Base-by-base conservation (phyloP, 768 basidiomycete species). In the Collybia sordida region DNA sequence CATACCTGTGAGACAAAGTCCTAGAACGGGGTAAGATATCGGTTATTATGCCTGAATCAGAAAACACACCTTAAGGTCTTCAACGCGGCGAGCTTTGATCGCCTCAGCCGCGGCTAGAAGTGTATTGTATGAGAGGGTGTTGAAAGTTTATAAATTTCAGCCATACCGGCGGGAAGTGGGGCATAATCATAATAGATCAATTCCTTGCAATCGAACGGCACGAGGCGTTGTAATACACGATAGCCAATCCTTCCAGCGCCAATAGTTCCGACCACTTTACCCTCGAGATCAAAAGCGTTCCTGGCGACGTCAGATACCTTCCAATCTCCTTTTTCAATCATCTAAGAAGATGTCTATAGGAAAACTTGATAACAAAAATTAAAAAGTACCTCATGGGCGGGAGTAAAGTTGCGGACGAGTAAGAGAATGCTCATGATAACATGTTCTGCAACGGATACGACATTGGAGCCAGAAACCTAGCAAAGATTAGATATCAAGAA, bases 201-300 rank as follows among this genome's bases (percentile, higher is more conserved):
- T 63, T 95, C 90, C 68, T 93, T 93, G 79, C 81, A 83, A 72
- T 93, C 79, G 73, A 97, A 96, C 4, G 90, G 88, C 24, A 80
- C 59, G 37, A 93, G 73, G 50, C 90, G 84, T 65, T 91, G 85
- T 42, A 93, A 75, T 22, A 92, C 90, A 62, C 90, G 84, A 75
- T 90, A 93, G 5, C 93, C 93, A 63, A 95, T 95, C 48, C 73
- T 77, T 51, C 79, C 79, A 61, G 82, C 83, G 48, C 91, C 93
- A 53, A 97, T 90, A 38, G 93, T 95, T 15, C 93, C 93, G 47
- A 95, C 83, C 47, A 93, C 88, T 72, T 96, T 97, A 65, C 80
- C 82, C 71, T 96, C 94, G 53, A 97, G 73, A 67, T 96, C 94
- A 62, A 79, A 96, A 11, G 93, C 86, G 60, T 88, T 83, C 56